phyloP scores from a whole-genome alignment of 345 rosid species.

The Pistacia integerrima region DNA sequence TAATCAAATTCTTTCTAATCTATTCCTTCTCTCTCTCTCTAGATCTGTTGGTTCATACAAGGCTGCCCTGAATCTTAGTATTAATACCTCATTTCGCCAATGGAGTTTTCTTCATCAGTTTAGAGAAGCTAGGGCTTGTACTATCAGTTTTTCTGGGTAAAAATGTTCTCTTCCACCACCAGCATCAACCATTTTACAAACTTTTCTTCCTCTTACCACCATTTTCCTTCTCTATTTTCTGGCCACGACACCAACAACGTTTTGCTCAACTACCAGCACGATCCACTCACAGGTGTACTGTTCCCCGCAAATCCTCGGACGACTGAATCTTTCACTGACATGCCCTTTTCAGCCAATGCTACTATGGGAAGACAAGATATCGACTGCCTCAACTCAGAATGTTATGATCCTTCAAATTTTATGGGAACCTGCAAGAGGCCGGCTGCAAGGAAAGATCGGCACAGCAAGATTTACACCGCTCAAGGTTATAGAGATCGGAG shows the following conservation, averaged over 20 bases:
- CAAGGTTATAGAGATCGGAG: slow-evolving; percentile 82
- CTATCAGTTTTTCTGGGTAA: not conserved
- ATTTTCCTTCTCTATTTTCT: slow-evolving; percentile 11
- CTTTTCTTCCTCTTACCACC: slow-evolving; percentile 19
- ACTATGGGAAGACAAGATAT: slow-evolving; percentile 9
- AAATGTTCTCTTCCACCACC: slow-evolving; percentile 34
- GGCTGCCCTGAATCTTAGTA: not conserved
- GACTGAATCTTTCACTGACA: slow-evolving; percentile 18
- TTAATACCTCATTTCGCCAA: no score
- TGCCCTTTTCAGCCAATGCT: slow-evolving; percentile 12
- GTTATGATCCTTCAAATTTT: not conserved
- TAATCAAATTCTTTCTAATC: not conserved
- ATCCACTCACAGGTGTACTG: slow-evolving; percentile 19
- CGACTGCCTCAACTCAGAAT: slow-evolving; percentile 2
- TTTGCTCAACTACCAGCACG: slow-evolving; percentile 22
- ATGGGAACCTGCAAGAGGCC: slow-evolving; percentile 24
- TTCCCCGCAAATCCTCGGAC: slow-evolving; percentile 18
- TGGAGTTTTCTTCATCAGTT: not conserved
- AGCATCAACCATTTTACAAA: slow-evolving; percentile 16
- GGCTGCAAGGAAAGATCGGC: slow-evolving; percentile 60
- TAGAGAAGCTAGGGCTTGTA: slow-evolving; percentile 19
- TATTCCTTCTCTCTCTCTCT: not conserved
- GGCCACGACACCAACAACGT: slow-evolving; percentile 12
- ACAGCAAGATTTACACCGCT: slow-evolving; percentile 78
- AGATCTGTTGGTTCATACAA: not conserved